Evolutionary conservation across 768 basidiomycete species (phyloP).

Genomic region (Leccinum aurantiacum): DNA sequence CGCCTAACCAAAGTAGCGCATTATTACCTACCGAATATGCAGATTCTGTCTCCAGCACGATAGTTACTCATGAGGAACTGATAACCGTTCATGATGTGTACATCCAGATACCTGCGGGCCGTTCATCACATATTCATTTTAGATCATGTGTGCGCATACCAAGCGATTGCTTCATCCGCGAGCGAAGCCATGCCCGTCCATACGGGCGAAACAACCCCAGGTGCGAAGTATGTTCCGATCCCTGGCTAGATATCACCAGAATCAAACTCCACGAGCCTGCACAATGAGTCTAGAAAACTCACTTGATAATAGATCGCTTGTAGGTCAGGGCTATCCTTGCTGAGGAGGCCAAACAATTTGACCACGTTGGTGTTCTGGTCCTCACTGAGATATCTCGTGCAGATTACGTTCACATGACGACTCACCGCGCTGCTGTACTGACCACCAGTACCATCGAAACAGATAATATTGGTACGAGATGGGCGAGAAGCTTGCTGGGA

Average conservation of each 20-base stretch:
- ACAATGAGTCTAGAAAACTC: slow-evolving; percentile 4
- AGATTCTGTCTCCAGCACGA: slow-evolving; percentile 68
- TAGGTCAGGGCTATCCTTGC: slow-evolving; percentile 51
- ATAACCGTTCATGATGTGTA: slow-evolving; percentile 75
- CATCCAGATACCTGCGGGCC: slow-evolving; percentile 60
- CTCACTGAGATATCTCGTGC: neutral
- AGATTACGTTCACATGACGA: neutral
- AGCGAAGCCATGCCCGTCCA: slow-evolving; percentile 59
- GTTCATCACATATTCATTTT: neutral
- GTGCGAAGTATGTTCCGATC: slow-evolving; percentile 51
- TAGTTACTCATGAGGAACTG: slow-evolving; percentile 79
- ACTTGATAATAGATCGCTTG: slow-evolving; percentile 77
- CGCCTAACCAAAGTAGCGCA: neutral
- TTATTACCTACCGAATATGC: slow-evolving; percentile 56
- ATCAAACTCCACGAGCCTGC: neutral
- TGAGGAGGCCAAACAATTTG: slow-evolving; percentile 65
- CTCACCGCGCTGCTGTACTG: slow-evolving; percentile 51
- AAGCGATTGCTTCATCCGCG: slow-evolving; percentile 70
- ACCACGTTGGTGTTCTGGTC: slow-evolving; percentile 66
- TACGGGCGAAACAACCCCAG: slow-evolving; percentile 65
- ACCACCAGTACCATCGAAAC: slow-evolving; percentile 68
- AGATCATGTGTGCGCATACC: slow-evolving; percentile 41
- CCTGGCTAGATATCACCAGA: slow-evolving; percentile 38
- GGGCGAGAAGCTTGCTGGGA: slow-evolving; percentile 3
- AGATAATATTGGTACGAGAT: slow-evolving; percentile 55